A percentile compares a stretch with the other conserved stretches of the same genome.
phyloP scores from a whole-genome alignment of 805 yeast species.

The Komagataella pseudopastoris region DNA sequence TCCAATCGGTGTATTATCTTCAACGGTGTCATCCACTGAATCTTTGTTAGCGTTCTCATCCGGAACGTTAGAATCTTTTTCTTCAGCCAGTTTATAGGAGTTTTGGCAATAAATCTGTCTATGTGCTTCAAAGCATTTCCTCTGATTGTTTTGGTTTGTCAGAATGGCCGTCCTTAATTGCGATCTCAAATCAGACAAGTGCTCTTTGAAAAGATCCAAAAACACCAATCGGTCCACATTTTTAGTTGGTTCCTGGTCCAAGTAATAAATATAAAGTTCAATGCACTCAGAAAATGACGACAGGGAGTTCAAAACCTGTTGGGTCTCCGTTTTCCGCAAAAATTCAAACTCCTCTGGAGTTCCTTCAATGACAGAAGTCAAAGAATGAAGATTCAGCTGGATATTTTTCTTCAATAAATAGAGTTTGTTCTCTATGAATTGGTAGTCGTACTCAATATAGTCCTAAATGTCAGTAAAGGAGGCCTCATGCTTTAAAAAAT shows the following conservation, averaged over 20 bases:
- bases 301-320: neutral
- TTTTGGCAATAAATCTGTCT: neutral
- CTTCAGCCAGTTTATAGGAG: neutral
- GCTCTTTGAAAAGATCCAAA: neutral
- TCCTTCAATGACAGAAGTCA: neutral
- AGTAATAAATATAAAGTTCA: neutral
- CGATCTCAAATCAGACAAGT: neutral
- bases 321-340: neutral
- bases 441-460: neutral
- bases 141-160: neutral
- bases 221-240: neutral
- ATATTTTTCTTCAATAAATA: neutral
- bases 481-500: neutral
- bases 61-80: neutral
- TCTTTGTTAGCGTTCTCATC: neutral
- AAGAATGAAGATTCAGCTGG: neutral
- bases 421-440: neutral
- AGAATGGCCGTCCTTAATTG: neutral
- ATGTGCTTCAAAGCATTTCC: neutral
- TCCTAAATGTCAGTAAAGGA: neutral
- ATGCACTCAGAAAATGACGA: neutral
- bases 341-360: neutral
- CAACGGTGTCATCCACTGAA: neutral
- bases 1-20: conserved; percentile 7
- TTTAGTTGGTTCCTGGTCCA: neutral